Percentiles rank a stretch among this genome's conserved stretches.
Evolutionary conservation across 2,329 filamentous ascomycete genomes (phyloP).

Genomic region (Dothidotthia symphoricarpi): DNA sequence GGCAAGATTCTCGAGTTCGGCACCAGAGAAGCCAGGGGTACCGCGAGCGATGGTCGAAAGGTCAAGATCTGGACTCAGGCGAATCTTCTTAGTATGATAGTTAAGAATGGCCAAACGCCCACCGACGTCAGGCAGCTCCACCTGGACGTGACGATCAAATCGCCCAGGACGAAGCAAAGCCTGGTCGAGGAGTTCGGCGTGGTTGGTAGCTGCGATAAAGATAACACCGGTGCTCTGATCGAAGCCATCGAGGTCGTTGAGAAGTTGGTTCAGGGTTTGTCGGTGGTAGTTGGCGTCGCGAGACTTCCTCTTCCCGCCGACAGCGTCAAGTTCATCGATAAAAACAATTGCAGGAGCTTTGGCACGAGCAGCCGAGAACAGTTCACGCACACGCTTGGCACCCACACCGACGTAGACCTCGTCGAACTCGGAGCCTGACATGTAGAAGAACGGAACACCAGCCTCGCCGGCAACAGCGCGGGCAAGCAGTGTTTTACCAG

Average conservation of each 20-base stretch:
- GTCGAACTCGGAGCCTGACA: conserved; percentile 98
- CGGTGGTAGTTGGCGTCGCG: conserved; percentile 93
- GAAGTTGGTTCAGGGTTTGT: conserved; percentile 93
- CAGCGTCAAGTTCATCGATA: conserved; percentile 91
- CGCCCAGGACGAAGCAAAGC: conserved; percentile 90
- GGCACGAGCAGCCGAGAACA: conserved; percentile 77
- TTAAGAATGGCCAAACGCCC: conserved; percentile 90
- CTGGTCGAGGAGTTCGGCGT: conserved; percentile 90
- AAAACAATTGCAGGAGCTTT: conserved; percentile 94
- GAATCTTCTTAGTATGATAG: conserved; percentile 91
- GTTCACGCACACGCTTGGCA: conserved; percentile 90
- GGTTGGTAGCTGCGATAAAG: conserved; percentile 94
- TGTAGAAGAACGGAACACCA: conserved; percentile 98
- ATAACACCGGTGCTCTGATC: conserved; percentile 93
- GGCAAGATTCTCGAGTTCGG: conserved; percentile 93
- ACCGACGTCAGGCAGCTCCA: conserved; percentile 86
- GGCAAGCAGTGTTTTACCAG: conserved; percentile 93
- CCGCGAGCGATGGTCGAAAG: conserved; percentile 79
- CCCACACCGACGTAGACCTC: conserved; percentile 97
- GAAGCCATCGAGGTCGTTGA: conserved; percentile 96
- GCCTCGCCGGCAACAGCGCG: conserved; percentile 95
- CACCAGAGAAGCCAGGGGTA: conserved; percentile 89
- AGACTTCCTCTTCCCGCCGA: conserved; percentile 90
- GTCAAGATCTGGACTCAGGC: conserved; percentile 76
- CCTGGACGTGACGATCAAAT: conserved; percentile 89